phyloP scores from a whole-genome alignment of 2,329 filamentous ascomycete species.

The Aspergillus sp. region DNA sequence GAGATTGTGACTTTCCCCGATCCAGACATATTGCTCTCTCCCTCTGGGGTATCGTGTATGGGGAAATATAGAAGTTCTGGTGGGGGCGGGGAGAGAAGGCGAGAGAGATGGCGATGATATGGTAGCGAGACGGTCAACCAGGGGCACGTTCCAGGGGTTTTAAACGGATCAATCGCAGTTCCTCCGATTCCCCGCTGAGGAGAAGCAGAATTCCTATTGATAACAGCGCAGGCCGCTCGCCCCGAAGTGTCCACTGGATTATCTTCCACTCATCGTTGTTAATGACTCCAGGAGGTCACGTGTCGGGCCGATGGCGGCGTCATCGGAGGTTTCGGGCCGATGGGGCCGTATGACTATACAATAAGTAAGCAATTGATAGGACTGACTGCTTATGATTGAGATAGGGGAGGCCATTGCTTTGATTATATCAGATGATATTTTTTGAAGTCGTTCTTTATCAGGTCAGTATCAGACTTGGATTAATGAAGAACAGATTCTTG shows the following conservation, averaged over 20 bases:
- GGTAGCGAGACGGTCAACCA: not conserved
- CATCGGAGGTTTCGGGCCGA: constrained; percentile 21
- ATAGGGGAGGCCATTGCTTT: not conserved
- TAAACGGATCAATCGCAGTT: not conserved
- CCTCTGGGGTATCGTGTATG: not conserved
- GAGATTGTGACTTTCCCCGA: constrained; percentile 34
- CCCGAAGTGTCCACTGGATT: constrained; percentile 6
- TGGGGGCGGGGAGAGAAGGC: not conserved
- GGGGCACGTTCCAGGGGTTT: constrained; percentile 5
- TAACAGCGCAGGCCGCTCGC: not conserved
- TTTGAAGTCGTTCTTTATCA: too few relatives aligned
- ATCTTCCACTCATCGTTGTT: constrained; percentile 1
- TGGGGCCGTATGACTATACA: not conserved
- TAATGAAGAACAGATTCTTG: too few relatives aligned
- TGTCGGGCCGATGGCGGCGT: constrained; percentile 26
- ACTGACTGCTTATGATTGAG: not conserved
- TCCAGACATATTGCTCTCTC: constrained; percentile 19
- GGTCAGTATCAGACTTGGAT: too few relatives aligned
- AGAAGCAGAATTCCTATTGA: constrained; percentile 1
- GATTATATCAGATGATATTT: too few relatives aligned
- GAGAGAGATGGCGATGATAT: not conserved
- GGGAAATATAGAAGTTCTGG: not conserved
- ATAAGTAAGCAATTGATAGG: not conserved
- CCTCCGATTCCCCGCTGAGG: not conserved
- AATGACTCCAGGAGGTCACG: constrained; percentile 16